These are phyloP conservation scores for Scutellaria galericulata DNA, from an alignment of 257 asterid genomes.

Conservation along the genomic window DNA sequence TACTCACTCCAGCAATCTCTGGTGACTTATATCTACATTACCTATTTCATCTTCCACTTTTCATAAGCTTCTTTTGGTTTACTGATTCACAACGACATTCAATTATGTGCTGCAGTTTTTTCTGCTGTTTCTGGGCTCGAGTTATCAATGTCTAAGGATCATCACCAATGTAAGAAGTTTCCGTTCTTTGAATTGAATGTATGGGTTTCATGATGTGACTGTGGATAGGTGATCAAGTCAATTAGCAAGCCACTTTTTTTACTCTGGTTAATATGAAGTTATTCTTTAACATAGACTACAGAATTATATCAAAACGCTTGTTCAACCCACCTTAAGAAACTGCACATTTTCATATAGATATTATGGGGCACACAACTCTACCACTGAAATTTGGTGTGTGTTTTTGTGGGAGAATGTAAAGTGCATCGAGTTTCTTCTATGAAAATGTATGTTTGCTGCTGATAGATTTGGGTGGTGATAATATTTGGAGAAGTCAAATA, in stretches of 20 bases:
- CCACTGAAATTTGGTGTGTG: no score
- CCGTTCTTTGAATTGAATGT: constrained; percentile 16
- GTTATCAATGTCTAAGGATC: constrained; percentile 93
- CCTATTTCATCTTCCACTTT: constrained; percentile 18
- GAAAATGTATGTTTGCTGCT: no score
- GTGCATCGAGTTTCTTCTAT: no score
- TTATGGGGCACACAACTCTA: no score
- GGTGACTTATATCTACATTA: constrained; percentile 45
- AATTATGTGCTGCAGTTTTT: constrained; percentile 60
- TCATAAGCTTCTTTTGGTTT: not conserved
- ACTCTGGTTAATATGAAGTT: no score
- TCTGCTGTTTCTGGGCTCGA: constrained; percentile 98
- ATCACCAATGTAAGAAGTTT: constrained; percentile 90
- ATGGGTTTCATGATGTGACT: not conserved
- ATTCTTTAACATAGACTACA: no score
- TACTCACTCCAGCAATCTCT: constrained; percentile 96
- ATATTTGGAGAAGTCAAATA: no score
- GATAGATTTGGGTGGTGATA: no score
- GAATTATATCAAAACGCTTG: no score
- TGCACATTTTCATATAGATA: no score
- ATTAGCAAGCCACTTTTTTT: not conserved
- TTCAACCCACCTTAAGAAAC: no score
- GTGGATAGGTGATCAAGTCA: not conserved
- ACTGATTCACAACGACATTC: constrained; percentile 17
- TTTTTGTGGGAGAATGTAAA: no score